Evolutionary conservation across 441 rosid species (phyloP).

Genomic region (Omphalea diandra): DNA sequence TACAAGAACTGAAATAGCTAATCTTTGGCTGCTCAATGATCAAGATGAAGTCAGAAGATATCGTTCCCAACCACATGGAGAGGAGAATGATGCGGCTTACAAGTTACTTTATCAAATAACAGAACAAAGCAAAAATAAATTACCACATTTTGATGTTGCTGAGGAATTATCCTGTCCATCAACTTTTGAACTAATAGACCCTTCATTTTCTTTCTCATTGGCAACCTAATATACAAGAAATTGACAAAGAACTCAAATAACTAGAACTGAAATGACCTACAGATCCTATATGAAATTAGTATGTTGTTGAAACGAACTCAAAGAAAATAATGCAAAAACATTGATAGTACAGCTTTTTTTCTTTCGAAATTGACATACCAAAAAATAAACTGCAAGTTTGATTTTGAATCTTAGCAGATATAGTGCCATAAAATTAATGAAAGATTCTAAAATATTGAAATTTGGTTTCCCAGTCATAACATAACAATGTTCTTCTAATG

Average conservation of each 20-base stretch:
- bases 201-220: conserved; percentile 43
- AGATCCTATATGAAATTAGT: not conserved
- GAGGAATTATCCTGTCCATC: conserved; percentile 54
- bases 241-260: not conserved
- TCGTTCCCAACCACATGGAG: not conserved
- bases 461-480: not conserved
- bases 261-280: not conserved
- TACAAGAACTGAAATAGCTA: conserved; percentile 5
- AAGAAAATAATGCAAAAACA: not conserved
- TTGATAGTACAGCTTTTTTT: not conserved
- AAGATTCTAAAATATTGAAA: not conserved
- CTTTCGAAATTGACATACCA: not conserved
- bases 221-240: conserved; percentile 37
- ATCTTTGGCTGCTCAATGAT: not conserved
- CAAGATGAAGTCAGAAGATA: not conserved
- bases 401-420: not conserved
- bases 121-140: conserved; percentile 15
- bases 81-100: not conserved
- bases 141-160: conserved; percentile 56
- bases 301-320: not conserved
- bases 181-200: conserved; percentile 33
- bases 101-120: not conserved
- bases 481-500: not conserved
- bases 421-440: not conserved
- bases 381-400: not conserved